These are phyloP conservation scores for Thalia dealbata DNA, from an alignment of 176 grass and related monocot species.

Conservation along the genomic window DNA sequence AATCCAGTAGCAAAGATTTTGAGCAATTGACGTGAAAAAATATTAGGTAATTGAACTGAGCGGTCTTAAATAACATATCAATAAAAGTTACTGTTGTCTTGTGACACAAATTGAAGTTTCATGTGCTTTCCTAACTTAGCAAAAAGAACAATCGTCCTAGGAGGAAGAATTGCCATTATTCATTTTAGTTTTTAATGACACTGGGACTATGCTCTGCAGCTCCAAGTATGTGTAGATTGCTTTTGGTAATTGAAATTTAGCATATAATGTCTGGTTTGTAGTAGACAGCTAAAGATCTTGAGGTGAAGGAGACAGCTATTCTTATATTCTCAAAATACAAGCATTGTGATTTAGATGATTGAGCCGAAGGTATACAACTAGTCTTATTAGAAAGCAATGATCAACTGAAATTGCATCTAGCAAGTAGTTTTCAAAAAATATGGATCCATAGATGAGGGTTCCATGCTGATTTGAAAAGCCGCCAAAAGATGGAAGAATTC, in stretches of 20 bases:
- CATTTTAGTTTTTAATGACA: not conserved
- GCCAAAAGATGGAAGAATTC: not conserved
- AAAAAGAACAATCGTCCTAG: not conserved
- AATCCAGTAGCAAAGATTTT: too few species aligned
- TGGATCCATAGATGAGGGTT: not conserved
- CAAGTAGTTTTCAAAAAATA: not conserved
- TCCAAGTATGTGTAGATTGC: too few species aligned
- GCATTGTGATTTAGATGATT: not conserved
- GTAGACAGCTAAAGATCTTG: too few species aligned
- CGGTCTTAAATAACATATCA: too few species aligned
- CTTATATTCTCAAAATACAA: too few species aligned
- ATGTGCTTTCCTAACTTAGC: too few species aligned
- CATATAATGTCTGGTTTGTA: too few species aligned
- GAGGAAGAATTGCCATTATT: not conserved
- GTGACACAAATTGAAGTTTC: too few species aligned
- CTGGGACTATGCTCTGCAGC: not conserved
- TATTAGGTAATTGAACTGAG: too few species aligned
- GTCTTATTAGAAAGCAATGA: not conserved
- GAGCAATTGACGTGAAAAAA: too few species aligned
- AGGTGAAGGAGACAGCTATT: not conserved
- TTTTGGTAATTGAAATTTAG: too few species aligned
- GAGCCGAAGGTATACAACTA: not conserved
- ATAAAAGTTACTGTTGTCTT: too few species aligned
- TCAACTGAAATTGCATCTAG: not conserved
- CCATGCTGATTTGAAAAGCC: not conserved